Percentiles rank a stretch among this genome's conserved stretches.
Conservation (phyloP, 139 green algal genomes). For the Chlorella sp. region DNA sequence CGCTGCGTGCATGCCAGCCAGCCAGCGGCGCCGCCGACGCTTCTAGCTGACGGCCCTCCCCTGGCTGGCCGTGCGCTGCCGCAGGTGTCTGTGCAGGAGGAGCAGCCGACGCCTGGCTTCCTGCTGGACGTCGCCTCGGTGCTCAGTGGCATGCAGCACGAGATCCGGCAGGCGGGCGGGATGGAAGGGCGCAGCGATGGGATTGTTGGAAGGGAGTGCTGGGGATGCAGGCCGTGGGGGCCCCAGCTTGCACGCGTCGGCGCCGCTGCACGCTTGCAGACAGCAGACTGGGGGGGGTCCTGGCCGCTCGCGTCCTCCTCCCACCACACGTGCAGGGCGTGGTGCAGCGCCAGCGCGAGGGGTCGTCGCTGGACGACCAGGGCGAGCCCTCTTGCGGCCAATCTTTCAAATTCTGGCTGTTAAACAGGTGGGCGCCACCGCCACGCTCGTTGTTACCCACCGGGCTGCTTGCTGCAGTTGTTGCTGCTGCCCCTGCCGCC, state of each 20-base stretch:
- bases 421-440: not conserved
- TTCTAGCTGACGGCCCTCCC: not conserved
- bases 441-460: not conserved
- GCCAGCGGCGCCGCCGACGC: no score
- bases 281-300: not conserved
- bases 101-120: slow-evolving; percentile 26
- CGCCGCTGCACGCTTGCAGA: no score
- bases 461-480: not conserved
- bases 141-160: slow-evolving; percentile 10
- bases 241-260: not conserved
- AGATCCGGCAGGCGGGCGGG: not conserved
- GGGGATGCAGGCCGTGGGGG: not conserved
- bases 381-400: not conserved
- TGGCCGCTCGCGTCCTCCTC: not conserved
- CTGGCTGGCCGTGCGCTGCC: not conserved
- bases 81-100: slow-evolving; percentile 26
- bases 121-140: slow-evolving; percentile 61
- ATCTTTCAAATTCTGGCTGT: slow-evolving; percentile 55
- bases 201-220: not conserved
- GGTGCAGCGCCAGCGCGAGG: not conserved
- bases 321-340: not conserved
- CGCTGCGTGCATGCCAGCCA: not conserved
- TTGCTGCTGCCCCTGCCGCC: not conserved
- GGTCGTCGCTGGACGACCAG: not conserved
- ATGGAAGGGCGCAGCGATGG: not conserved